Conservation (phyloP, 805 yeast genomes). For the Huiozyma sinensis region DNA sequence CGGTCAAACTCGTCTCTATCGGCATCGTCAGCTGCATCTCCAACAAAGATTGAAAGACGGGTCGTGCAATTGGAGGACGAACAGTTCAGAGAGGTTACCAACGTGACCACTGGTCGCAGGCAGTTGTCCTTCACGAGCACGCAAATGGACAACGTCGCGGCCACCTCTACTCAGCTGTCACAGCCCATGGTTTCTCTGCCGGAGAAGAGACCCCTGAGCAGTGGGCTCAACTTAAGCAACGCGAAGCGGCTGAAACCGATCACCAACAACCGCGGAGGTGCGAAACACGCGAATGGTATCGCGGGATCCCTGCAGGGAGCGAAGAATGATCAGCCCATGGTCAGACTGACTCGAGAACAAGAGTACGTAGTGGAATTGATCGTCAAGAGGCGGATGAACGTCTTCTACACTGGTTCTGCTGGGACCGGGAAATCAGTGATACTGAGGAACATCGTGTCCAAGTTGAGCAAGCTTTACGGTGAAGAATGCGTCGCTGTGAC, state of each 20-base stretch:
- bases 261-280: not conserved
- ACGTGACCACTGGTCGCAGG: conserved; percentile 6
- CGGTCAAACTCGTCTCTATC: conserved; percentile 1
- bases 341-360: conserved; percentile 39
- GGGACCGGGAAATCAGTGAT: conserved; percentile 96
- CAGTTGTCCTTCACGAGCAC: conserved; percentile 13
- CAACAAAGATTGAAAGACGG: conserved; percentile 4
- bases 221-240: conserved; percentile 9
- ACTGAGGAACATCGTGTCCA: conserved; percentile 51
- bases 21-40: conserved; percentile 2
- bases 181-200: not conserved
- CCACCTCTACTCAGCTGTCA: not conserved
- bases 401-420: conserved; percentile 88
- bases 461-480: conserved; percentile 36
- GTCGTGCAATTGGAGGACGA: conserved; percentile 4
- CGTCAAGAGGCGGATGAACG: conserved; percentile 38
- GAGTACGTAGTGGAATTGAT: conserved; percentile 40
- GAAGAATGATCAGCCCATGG: not conserved
- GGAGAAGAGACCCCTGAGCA: not conserved
- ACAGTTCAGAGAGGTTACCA: conserved; percentile 6
- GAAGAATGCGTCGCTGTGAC: conserved; percentile 56
- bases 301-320: not conserved
- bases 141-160: not conserved
- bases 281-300: not conserved
- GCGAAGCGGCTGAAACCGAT: conserved; percentile 14